These are phyloP conservation scores for Boletus pseudo-olivaceus DNA, from an alignment of 768 basidiomycete species.

Conservation along the genomic window DNA sequence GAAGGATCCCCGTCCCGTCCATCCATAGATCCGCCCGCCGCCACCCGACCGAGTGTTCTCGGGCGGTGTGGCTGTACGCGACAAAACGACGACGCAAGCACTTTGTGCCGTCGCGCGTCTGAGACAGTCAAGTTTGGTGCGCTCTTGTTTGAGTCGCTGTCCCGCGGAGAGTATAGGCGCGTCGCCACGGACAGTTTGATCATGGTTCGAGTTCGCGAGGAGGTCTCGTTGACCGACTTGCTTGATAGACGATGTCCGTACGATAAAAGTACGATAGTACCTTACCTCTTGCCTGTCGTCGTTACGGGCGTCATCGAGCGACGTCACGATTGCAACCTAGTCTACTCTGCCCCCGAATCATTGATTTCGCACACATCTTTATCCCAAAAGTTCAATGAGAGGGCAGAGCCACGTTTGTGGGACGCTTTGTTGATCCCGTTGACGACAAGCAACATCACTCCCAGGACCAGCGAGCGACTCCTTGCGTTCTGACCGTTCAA, in stretches of 20 bases:
- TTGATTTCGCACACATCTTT: too few relatives aligned
- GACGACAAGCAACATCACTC: too few relatives aligned
- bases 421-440: too few relatives aligned
- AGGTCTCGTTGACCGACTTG: background rate
- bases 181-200: background rate
- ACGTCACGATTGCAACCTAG: too few relatives aligned
- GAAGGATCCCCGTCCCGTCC: background rate
- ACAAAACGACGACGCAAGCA: background rate
- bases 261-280: background rate
- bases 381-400: too few relatives aligned
- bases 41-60: conserved; percentile 3
- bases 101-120: background rate
- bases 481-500: too few relatives aligned
- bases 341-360: too few relatives aligned
- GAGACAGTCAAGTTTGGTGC: background rate
- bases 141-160: background rate
- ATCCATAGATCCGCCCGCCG: conserved; percentile 12
- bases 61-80: background rate
- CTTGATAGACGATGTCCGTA: background rate
- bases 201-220: background rate
- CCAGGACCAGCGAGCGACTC: too few relatives aligned
- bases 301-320: too few relatives aligned
- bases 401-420: too few relatives aligned
- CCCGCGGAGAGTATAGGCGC: background rate
- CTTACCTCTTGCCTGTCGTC: too few relatives aligned